A percentile compares a stretch with the other conserved stretches of the same genome.
phyloP scores from a whole-genome alignment of 257 asterid species.

The Craterostigma plantagineum region DNA sequence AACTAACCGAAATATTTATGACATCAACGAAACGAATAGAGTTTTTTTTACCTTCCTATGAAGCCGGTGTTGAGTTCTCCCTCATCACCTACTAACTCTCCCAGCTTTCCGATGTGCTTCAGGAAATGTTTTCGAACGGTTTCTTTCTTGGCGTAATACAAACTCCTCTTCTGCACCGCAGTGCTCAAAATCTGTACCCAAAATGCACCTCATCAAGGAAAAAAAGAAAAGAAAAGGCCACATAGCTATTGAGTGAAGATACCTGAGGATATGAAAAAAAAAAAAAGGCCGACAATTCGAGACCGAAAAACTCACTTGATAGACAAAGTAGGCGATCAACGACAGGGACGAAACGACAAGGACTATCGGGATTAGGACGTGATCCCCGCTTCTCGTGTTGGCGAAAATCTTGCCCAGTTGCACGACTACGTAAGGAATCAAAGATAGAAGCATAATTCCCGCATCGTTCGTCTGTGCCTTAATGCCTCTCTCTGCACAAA shows the following conservation, averaged over 20 bases:
- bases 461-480: constrained; percentile 23
- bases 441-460: constrained; percentile 32
- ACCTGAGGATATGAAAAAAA: too few relatives aligned
- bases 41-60: constrained; percentile 18
- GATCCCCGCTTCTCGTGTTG: constrained; percentile 11
- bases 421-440: constrained; percentile 30
- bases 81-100: constrained; percentile 16
- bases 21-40: neutral
- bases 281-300: neutral
- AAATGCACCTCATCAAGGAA: neutral
- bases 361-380: constrained; percentile 16
- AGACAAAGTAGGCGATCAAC: constrained; percentile 16
- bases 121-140: constrained; percentile 15
- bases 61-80: constrained; percentile 19
- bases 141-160: constrained; percentile 30
- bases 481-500: constrained; percentile 18
- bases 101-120: constrained; percentile 18
- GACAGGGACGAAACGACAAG: constrained; percentile 17
- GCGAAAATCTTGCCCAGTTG: constrained; percentile 16
- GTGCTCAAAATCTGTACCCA: constrained; percentile 27
- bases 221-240: too few relatives aligned
- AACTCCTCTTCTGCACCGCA: constrained; percentile 44
- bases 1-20: neutral
- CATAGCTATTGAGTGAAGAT: too few relatives aligned
- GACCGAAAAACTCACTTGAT: constrained; percentile 25